phyloP scores from a whole-genome alignment of 495 filamentous ascomycete genomes.

The Aspergillus egyptiacus region DNA sequence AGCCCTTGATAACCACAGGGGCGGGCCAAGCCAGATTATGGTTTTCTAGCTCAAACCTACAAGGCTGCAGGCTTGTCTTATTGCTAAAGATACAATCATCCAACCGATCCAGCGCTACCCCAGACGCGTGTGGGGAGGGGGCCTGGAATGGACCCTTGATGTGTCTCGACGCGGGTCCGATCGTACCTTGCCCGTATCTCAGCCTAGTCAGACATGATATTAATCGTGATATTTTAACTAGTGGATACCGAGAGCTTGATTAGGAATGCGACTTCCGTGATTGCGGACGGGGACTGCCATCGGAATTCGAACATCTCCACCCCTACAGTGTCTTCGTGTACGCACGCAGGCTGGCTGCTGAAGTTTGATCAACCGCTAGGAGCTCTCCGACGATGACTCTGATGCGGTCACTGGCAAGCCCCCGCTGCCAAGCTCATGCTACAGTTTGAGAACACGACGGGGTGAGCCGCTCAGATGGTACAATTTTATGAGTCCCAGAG shows the following conservation, averaged over 20 bases:
- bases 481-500: no score
- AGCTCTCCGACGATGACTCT: conserved; percentile 36
- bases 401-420: conserved; percentile 38
- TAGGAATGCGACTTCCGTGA: conserved; percentile 47
- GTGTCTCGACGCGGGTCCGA: conserved; percentile 34
- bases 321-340: conserved; percentile 29
- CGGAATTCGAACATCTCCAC: conserved; percentile 31
- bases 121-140: conserved; percentile 33
- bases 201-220: no score
- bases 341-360: conserved; percentile 22
- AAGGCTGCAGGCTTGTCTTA: no score
- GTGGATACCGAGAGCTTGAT: conserved; percentile 41
- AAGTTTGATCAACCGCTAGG: conserved; percentile 24
- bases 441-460: conserved; percentile 35
- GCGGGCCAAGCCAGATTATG: not conserved
- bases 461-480: conserved; percentile 35
- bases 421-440: conserved; percentile 36
- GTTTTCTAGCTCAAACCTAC: conserved; percentile 47
- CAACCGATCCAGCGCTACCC: conserved; percentile 30
- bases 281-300: conserved; percentile 39
- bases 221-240: no score
- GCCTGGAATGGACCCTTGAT: conserved; percentile 37
- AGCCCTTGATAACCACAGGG: not conserved
- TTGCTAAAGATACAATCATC: conserved; percentile 37
- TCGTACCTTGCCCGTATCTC: conserved; percentile 26